Conservation (phyloP, 1,139 yeast species). For the Debaryomyces udenii region DNA sequence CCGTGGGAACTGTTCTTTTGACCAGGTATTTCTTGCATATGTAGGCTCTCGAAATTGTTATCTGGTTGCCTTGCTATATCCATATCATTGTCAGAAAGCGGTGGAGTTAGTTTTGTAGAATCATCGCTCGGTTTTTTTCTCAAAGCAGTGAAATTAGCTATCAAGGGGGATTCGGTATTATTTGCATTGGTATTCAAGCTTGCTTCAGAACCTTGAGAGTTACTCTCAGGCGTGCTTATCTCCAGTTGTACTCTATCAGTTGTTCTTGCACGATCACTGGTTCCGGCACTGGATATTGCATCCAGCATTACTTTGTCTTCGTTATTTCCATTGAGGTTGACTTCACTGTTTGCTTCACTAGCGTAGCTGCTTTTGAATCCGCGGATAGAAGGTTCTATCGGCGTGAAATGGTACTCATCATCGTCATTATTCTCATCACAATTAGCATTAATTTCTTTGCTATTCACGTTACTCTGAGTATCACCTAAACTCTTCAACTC, state of each 20-base stretch:
- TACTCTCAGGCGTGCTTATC: no score
- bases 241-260: no score
- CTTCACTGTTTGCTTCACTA: no score
- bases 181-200: constrained; percentile 6
- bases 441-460: neutral
- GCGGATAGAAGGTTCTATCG: neutral
- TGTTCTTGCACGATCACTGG: no score
- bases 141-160: neutral
- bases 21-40: neutral
- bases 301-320: no score
- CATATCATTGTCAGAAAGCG: constrained; percentile 23
- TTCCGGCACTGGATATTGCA: no score
- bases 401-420: neutral
- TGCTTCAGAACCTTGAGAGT: no score
- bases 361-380: neutral
- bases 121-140: constrained; percentile 12
- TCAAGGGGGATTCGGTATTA: neutral
- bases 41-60: neutral
- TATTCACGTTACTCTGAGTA: neutral
- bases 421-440: neutral
- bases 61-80: neutral
- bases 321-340: no score
- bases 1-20: neutral
- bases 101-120: constrained; percentile 22
- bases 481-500: constrained; percentile 5